Evolutionary conservation across 495 filamentous ascomycete species (phyloP), one percentile per base, ranked within the genome.

Genomic region (Tuber borchii): DNA sequence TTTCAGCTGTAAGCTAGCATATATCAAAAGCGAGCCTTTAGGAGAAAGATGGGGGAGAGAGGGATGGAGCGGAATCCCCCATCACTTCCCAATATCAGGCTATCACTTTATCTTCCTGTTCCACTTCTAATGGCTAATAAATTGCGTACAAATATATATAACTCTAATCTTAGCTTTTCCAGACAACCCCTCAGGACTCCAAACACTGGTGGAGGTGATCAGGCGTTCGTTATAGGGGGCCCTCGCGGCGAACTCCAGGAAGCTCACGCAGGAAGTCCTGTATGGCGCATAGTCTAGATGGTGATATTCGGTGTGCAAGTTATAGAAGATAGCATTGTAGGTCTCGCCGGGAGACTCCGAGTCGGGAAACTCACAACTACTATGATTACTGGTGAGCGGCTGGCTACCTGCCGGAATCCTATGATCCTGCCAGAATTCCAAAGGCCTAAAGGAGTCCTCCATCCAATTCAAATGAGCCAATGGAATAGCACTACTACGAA

Each of bases 261-360:
- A 87, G 88, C 78, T 85, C 82, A 79, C 87, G 84, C 37, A 93
- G 84, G 85, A 92, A 93, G 83, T 90, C 91, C 34, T 86, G 87
- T 71, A 90, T 85, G n/a, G 90, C 88, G 61, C 92, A 79, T 89
- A 88, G 85, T 94, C 93, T 69, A 94, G 89, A 84, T 95, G 93
- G 34, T 86, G 86, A 81, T 91, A 91, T 2, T 89, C 90, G 37
- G 87, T 86, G 74, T 88, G 84, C 34, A 91, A 84, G 8, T 90
- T 89, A 69, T 81, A 82, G 12, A 82, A 82, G 42, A 89, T 88
- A 5, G 90, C 89, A 65, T 85, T 86, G 83, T 89, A 90, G 14
- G 88, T 87, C 81, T 89, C 88, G 19, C 90, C 90, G 78, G 87
- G 86, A 65, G 83, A 40, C 39, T 6, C 39, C 39, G 39, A 40